Conservation (phyloP, 768 basidiomycete genomes). For the Tulasnella sp. region DNA sequence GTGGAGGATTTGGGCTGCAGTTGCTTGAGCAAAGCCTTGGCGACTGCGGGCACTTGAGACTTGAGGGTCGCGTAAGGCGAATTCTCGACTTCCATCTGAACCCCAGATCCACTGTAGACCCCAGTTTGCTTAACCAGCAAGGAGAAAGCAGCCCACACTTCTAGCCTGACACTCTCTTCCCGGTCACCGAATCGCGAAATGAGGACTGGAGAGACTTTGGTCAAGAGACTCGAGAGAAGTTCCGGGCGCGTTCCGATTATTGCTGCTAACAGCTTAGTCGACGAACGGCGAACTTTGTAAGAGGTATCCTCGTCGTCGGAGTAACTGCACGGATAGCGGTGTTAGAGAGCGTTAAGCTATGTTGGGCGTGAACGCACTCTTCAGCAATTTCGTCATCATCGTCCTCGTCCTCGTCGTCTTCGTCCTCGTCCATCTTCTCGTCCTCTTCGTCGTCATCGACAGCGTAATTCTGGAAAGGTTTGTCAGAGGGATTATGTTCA, state of each 20-base stretch:
- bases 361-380: conserved; percentile 50
- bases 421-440: conserved; percentile 54
- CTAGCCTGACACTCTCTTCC: conserved; percentile 89
- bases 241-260: conserved; percentile 90
- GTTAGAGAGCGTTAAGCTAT: conserved; percentile 30
- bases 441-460: conserved; percentile 65
- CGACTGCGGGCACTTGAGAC: conserved; percentile 69
- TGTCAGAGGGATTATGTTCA: conserved; percentile 24
- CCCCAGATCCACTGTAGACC: conserved; percentile 58
- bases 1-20: conserved; percentile 78
- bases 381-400: conserved; percentile 80
- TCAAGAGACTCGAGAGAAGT: conserved; percentile 72
- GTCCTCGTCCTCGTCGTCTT: conserved; percentile 47
- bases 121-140: conserved; percentile 78
- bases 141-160: conserved; percentile 85
- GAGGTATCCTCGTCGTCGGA: conserved; percentile 98
- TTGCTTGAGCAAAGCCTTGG: conserved; percentile 81
- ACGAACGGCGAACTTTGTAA: conserved; percentile 92
- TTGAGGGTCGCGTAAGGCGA: conserved; percentile 69
- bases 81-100: conserved; percentile 67
- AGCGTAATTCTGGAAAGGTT: conserved; percentile 60
- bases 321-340: conserved; percentile 52
- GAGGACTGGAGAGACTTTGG: conserved; percentile 78
- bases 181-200: conserved; percentile 91
- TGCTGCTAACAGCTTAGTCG: conserved; percentile 83